These are phyloP conservation scores for Draba incana DNA, from an alignment of 345 rosid species.

Conservation along the genomic window DNA sequence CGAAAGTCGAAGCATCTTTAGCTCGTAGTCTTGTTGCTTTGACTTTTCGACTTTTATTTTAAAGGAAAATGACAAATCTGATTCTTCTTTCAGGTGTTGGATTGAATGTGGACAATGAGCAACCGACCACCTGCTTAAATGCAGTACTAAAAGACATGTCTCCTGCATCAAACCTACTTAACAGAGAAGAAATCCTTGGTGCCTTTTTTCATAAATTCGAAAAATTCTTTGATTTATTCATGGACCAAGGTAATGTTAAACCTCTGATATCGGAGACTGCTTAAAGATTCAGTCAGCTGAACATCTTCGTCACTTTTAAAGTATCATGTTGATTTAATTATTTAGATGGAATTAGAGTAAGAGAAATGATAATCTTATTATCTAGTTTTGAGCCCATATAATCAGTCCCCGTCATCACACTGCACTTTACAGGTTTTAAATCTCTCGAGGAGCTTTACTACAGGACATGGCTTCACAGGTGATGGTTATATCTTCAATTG, in stretches of 20 bases:
- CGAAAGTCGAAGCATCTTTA: not conserved
- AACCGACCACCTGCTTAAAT: constrained; percentile 85
- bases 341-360: no score
- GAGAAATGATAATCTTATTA: no score
- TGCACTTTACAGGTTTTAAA: constrained; percentile 64
- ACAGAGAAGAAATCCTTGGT: constrained; percentile 67
- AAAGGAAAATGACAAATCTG: constrained; percentile 15
- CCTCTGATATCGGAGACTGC: not conserved
- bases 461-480: constrained; percentile 95
- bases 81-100: constrained; percentile 71
- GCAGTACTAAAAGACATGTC: constrained; percentile 56
- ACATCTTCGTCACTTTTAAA: no score
- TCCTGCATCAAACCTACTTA: constrained; percentile 44
- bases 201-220: constrained; percentile 86
- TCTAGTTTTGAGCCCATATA: not conserved
- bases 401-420: not conserved
- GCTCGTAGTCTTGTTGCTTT: not conserved
- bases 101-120: constrained; percentile 79
- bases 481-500: no score
- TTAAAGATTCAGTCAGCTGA: not conserved
- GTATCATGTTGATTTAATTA: no score
- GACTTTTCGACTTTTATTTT: no score
- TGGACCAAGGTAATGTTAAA: constrained; percentile 67
- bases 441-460: constrained; percentile 85
- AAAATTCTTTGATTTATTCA: constrained; percentile 58